Evolutionary conservation across 2,329 filamentous ascomycete genomes (phyloP).

Genomic region (Conoideocrella luteorostrata): DNA sequence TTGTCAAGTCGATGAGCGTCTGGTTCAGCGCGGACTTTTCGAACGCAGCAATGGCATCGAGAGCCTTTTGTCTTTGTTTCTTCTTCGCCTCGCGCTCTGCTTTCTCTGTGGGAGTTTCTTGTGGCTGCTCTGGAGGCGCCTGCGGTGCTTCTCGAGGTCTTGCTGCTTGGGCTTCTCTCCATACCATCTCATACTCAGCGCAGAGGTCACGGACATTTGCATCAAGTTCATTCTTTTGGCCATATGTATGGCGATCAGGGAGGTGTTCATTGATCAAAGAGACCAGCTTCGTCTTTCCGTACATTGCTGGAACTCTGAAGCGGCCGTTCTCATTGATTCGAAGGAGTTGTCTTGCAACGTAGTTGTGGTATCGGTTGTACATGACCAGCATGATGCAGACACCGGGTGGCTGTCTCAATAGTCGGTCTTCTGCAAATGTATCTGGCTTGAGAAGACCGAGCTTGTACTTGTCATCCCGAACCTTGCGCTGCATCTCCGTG

Average conservation of each 20-base stretch:
- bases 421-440: slow-evolving; percentile 57
- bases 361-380: slow-evolving; percentile 75
- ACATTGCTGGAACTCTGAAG: slow-evolving; percentile 22
- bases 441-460: slow-evolving; percentile 44
- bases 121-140: background rate
- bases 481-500: slow-evolving; percentile 24
- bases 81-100: slow-evolving; percentile 11
- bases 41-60: background rate
- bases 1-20: background rate
- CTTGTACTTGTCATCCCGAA: slow-evolving; percentile 25
- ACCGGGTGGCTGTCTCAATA: slow-evolving; percentile 59
- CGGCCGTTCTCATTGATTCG: slow-evolving; percentile 36
- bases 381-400: slow-evolving; percentile 64
- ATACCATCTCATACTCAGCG: background rate
- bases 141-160: background rate
- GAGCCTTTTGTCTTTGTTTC: slow-evolving; percentile 15
- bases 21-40: background rate
- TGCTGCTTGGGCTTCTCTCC: background rate
- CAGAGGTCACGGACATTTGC: background rate
- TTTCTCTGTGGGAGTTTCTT: background rate
- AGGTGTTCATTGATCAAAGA: background rate
- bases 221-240: background rate
- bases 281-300: slow-evolving; percentile 21
- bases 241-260: background rate
- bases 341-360: slow-evolving; percentile 64